phyloP scores from a whole-genome alignment of 2,329 filamentous ascomycete species.

The Fusarium sp. region DNA sequence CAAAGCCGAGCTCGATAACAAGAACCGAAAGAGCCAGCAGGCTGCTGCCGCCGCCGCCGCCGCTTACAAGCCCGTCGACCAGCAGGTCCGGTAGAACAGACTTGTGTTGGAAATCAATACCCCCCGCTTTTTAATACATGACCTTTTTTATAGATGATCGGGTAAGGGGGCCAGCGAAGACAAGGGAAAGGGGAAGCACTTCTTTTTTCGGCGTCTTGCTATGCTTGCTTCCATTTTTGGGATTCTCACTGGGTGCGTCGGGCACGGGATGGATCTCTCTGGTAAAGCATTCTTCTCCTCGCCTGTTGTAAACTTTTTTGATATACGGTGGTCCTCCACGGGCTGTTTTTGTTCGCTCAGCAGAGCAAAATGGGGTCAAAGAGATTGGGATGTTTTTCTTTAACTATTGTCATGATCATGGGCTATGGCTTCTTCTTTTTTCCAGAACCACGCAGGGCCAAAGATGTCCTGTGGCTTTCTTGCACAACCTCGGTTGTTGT shows the following conservation, averaged over 20 bases:
- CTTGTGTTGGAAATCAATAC: slow-evolving; percentile 19
- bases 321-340: slow-evolving; percentile 21
- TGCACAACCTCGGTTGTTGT: slow-evolving; percentile 32
- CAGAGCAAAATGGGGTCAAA: slow-evolving; percentile 14
- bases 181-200: slow-evolving; percentile 20
- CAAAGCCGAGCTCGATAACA: slow-evolving; percentile 66
- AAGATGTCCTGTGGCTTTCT: slow-evolving; percentile 32
- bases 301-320: slow-evolving; percentile 29
- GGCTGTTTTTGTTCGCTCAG: slow-evolving; percentile 6
- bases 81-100: slow-evolving; percentile 43
- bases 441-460: slow-evolving; percentile 31
- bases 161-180: slow-evolving; percentile 24
- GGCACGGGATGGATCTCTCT: slow-evolving; percentile 11
- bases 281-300: slow-evolving; percentile 14
- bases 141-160: slow-evolving; percentile 42
- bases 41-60: slow-evolving; percentile 45
- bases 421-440: slow-evolving; percentile 44
- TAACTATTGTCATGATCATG: slow-evolving; percentile 42
- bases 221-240: slow-evolving; percentile 12
- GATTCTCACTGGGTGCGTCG: slow-evolving; percentile 11
- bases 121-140: slow-evolving; percentile 41
- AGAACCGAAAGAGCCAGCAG: slow-evolving; percentile 47
- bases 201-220: slow-evolving; percentile 34
- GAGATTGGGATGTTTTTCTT: slow-evolving; percentile 24
- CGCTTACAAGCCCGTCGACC: slow-evolving; percentile 53